phyloP scores from a whole-genome alignment of 805 yeast species.

The Myxozyma vanderwaltii region DNA sequence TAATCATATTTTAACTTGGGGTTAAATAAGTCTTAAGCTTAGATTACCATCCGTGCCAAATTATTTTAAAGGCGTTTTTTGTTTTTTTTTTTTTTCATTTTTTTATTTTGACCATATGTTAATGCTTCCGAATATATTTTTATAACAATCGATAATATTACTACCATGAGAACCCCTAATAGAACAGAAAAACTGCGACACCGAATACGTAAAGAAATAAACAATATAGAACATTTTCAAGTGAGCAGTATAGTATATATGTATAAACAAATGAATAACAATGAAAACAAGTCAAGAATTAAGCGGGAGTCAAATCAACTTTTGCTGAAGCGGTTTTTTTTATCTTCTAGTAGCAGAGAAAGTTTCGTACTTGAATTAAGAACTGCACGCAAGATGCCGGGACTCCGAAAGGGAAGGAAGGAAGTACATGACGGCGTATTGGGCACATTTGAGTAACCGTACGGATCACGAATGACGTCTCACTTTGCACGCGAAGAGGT shows the following conservation, averaged over 20 bases:
- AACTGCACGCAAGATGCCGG: conserved; percentile 7
- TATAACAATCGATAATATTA: no score
- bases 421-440: conserved; percentile 10
- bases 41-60: background rate
- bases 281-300: background rate
- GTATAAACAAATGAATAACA: no score
- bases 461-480: conserved; percentile 6
- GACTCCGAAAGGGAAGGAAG: conserved; percentile 3
- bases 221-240: no score
- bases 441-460: background rate
- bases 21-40: background rate
- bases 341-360: background rate
- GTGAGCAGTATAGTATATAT: no score
- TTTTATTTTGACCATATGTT: no score
- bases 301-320: no score
- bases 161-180: no score
- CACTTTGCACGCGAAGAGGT: conserved; percentile 8
- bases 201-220: no score
- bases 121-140: no score
- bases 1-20: background rate
- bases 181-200: no score
- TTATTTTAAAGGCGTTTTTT: no score
- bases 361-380: background rate
- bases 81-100: no score
- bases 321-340: background rate